Evolutionary conservation across 768 basidiomycete species (phyloP).

Genomic region (Candolleomyces efflorescens): DNA sequence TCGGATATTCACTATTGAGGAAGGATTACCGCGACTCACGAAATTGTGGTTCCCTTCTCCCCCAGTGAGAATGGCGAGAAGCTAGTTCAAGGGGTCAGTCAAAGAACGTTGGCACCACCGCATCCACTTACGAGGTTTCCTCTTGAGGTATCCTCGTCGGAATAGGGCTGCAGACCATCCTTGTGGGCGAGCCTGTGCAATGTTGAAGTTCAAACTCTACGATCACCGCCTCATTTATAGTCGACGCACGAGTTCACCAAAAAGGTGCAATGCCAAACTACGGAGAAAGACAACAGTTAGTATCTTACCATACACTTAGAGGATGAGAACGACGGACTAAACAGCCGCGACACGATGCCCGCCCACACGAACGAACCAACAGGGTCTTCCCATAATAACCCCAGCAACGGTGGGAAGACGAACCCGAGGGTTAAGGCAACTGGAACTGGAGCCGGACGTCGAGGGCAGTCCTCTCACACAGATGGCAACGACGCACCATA

Average conservation of each 20-base stretch:
- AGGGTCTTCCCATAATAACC: slow-evolving; percentile 55
- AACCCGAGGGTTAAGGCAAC: slow-evolving; percentile 60
- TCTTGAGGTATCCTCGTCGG: slow-evolving; percentile 74
- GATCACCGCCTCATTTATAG: not conserved
- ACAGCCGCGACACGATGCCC: slow-evolving; percentile 57
- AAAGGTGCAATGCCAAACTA: slow-evolving; percentile 74
- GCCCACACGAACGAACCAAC: slow-evolving; percentile 71
- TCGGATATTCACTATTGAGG: not conserved
- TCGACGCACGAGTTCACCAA: slow-evolving; percentile 60
- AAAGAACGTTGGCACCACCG: not conserved
- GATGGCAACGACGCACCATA: slow-evolving; percentile 39
- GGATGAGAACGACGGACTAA: slow-evolving; percentile 34
- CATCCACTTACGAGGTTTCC: slow-evolving; percentile 58
- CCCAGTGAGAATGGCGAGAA: slow-evolving; percentile 64
- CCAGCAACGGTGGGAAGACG: slow-evolving; percentile 51
- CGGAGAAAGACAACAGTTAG: not conserved
- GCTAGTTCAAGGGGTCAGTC: slow-evolving; percentile 27
- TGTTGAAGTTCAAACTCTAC: not conserved
- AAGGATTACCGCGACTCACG: slow-evolving; percentile 32
- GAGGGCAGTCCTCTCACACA: not conserved
- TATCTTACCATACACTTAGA: not conserved
- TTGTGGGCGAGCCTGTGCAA: slow-evolving; percentile 64
- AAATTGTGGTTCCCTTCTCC: slow-evolving; percentile 82
- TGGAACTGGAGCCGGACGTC: slow-evolving; percentile 36
- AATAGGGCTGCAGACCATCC: slow-evolving; percentile 77